Evolutionary conservation across 1,284 basidiomycete species (phyloP).

Genomic region (Puccinia polysora): DNA sequence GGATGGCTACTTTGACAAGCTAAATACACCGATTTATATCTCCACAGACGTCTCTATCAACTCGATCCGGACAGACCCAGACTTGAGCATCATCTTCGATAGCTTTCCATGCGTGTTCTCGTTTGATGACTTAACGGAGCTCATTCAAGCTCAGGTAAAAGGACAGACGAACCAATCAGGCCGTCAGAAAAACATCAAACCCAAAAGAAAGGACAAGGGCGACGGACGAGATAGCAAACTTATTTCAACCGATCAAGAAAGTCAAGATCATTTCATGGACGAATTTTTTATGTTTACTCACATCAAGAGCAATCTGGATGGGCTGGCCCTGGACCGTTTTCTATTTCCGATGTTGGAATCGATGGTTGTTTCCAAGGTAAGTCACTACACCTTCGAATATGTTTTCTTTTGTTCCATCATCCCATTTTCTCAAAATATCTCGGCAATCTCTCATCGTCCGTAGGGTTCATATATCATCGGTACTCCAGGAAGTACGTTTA

Average conservation of each 20-base stretch:
- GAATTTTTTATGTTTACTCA: not conserved
- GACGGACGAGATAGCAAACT: not conserved
- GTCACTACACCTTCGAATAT: constrained; percentile 39
- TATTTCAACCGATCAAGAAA: constrained; percentile 47
- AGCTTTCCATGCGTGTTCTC: constrained; percentile 70
- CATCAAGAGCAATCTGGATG: constrained; percentile 58
- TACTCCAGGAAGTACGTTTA: constrained; percentile 59
- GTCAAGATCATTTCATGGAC: constrained; percentile 54
- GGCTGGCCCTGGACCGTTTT: constrained; percentile 58
- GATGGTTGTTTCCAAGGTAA: constrained; percentile 62
- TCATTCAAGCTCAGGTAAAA: not conserved
- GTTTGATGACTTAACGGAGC: constrained; percentile 60
- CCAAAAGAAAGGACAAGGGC: constrained; percentile 15
- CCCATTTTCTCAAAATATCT: not conserved
- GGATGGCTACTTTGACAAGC: constrained; percentile 51
- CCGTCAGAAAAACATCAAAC: not conserved
- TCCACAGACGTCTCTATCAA: constrained; percentile 64
- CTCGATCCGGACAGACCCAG: constrained; percentile 28
- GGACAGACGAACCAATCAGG: not conserved
- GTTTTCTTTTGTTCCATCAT: constrained; percentile 54
- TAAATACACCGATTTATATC: constrained; percentile 66
- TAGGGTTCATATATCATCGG: constrained; percentile 26
- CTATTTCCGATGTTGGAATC: constrained; percentile 66
- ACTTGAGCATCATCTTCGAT: constrained; percentile 55
- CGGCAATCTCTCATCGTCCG: not conserved